A percentile compares a stretch with the other conserved stretches of the same genome.
These are phyloP conservation scores for Solanum hybrid DNA, from an alignment of 305 asterid genomes.

Conservation along the genomic window DNA sequence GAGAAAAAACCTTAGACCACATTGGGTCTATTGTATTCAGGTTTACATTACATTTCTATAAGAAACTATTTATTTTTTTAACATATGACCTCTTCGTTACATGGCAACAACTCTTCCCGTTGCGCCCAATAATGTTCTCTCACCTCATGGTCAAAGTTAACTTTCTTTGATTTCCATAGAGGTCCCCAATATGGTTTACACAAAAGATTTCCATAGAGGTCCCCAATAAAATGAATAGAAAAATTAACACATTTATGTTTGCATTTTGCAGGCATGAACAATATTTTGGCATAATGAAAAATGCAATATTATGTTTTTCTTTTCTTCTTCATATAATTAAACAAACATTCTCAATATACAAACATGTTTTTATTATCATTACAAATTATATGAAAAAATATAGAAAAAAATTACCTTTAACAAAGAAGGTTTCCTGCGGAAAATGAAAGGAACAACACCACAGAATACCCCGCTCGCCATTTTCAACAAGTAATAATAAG, in stretches of 20 bases:
- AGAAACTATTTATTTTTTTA: too few species aligned
- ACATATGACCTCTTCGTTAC: not conserved
- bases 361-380: not conserved
- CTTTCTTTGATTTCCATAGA: not conserved
- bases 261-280: not conserved
- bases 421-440: conserved; percentile 35
- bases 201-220: not conserved
- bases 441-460: conserved; percentile 46
- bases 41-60: not conserved
- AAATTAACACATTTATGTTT: not conserved
- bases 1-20: not conserved
- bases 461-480: conserved; percentile 42
- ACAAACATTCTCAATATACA: not conserved
- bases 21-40: not conserved
- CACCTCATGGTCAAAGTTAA: not conserved
- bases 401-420: conserved; percentile 27
- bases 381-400: not conserved
- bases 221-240: not conserved
- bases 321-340: not conserved
- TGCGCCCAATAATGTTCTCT: not conserved
- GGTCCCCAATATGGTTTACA: not conserved
- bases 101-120: not conserved
- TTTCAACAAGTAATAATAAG: conserved; percentile 2
- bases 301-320: not conserved
- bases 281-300: not conserved